Evolutionary conservation across 306 rosid species (phyloP).

Genomic region (Cucurbita moschata): DNA sequence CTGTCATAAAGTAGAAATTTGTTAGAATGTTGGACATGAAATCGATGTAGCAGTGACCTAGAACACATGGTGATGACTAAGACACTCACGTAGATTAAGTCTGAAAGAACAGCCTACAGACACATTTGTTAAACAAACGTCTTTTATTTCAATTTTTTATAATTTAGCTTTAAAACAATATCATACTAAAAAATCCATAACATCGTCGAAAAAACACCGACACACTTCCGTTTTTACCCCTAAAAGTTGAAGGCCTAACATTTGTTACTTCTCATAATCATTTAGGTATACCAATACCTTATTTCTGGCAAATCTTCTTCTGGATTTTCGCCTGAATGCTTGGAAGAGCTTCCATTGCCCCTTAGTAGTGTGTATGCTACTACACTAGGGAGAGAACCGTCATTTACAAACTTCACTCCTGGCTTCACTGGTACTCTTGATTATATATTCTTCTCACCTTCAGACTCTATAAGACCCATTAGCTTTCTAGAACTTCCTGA

Average conservation of each 20-base stretch:
- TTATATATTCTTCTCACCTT: constrained; percentile 52
- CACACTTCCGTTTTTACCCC: not conserved
- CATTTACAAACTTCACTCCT: constrained; percentile 88
- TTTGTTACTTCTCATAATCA: not conserved
- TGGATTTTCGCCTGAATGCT: constrained; percentile 10
- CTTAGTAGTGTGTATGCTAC: constrained; percentile 51
- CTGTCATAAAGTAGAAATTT: too few species aligned
- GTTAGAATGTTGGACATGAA: too few species aligned
- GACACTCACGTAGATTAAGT: too few species aligned
- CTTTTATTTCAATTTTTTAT: too few species aligned
- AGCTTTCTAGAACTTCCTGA: constrained; percentile 75
- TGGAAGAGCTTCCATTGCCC: constrained; percentile 50
- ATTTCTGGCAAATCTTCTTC: constrained; percentile 41
- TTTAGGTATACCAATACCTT: constrained; percentile 68
- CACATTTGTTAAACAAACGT: too few species aligned
- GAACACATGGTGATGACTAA: too few species aligned
- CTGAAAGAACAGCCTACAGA: too few species aligned
- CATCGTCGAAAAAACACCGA: not conserved
- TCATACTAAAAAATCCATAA: not conserved
- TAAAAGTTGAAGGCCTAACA: not conserved
- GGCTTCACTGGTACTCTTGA: constrained; percentile 79
- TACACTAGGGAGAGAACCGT: constrained; percentile 59
- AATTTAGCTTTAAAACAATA: not conserved
- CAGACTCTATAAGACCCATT: constrained; percentile 44
- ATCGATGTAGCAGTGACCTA: too few species aligned